Conservation (phyloP, 768 basidiomycete species). For the Hericium alpestre region DNA sequence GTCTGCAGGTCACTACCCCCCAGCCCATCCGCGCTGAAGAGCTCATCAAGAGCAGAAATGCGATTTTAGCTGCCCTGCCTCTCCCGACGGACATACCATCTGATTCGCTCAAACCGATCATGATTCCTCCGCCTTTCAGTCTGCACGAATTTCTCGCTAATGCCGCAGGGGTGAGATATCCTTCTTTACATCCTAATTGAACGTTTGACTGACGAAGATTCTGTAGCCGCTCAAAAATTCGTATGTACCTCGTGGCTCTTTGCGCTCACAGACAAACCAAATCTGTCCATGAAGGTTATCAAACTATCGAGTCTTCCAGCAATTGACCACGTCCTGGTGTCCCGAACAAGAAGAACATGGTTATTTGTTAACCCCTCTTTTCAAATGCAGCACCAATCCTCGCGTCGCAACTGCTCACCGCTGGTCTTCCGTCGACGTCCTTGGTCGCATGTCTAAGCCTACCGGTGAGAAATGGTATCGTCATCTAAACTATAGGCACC, state of each 20-base stretch:
- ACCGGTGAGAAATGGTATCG: constrained; percentile 34
- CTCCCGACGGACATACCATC: constrained; percentile 55
- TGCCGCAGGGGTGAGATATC: constrained; percentile 40
- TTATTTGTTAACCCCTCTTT: constrained; percentile 60
- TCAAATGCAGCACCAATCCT: constrained; percentile 74
- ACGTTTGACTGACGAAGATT: constrained; percentile 6
- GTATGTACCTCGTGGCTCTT: constrained; percentile 27
- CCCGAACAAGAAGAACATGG: constrained; percentile 77
- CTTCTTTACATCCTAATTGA: not conserved
- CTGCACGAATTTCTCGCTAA: constrained; percentile 61
- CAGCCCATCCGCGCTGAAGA: constrained; percentile 9
- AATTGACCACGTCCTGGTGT: constrained; percentile 66
- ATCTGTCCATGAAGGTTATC: constrained; percentile 34
- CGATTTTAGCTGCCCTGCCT: constrained; percentile 48
- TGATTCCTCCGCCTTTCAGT: constrained; percentile 52
- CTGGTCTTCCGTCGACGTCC: constrained; percentile 58
- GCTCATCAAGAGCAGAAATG: constrained; percentile 42
- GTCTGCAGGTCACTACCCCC: not conserved
- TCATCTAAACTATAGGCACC: not conserved
- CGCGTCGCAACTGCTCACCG: constrained; percentile 67
- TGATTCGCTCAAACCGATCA: constrained; percentile 56
- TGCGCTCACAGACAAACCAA: not conserved
- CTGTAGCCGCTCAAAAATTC: constrained; percentile 42
- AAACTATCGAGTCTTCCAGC: constrained; percentile 59
- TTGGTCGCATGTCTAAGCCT: constrained; percentile 46